Base-by-base conservation (phyloP, 1,139 yeast species). In the Pichia sp. region DNA sequence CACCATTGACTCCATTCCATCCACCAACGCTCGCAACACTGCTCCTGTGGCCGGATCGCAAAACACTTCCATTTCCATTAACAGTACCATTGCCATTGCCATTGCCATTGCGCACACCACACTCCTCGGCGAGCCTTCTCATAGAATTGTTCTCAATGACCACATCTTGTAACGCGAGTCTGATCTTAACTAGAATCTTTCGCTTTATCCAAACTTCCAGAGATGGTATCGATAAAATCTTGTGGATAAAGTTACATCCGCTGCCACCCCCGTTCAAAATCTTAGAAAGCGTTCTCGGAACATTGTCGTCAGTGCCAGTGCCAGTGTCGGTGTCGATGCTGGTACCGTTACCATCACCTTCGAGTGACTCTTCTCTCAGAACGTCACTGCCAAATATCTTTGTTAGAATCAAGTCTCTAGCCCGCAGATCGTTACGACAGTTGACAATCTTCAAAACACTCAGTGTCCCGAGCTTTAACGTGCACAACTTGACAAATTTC, bases 51-150 rank as follows among this genome's bases (percentile, higher is more conserved):
- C n/a, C n/a, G n/a, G n/a, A n/a, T n/a, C n/a, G n/a, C n/a, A n/a
- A n/a, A n/a, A n/a, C n/a, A n/a, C n/a, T n/a, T n/a, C n/a, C n/a
- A n/a, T n/a, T n/a, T n/a, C n/a, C n/a, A n/a, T n/a, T n/a, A n/a
- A n/a, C n/a, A n/a, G n/a, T n/a, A n/a, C n/a, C n/a, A n/a, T n/a
- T n/a, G n/a, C 44, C 45, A 14, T 22, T 22, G 22, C 19, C 21
- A 27, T 24, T 38, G 20, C 29, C 29, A 7, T 32, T 34, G 33
- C 51, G 50, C 34, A 88, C 65, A 7, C 97, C 97, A 45, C 87
- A 93, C 58, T 91, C 97, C 48, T 91, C 97, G 75, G 88, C 74
- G 40, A 91, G 66, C 47, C 94, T 76, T 55, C 85, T 84, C 59
- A 86, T 85, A 20, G 84, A 85, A 53, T 85, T 40, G 69, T 72